These are phyloP conservation scores for Aureobasidium musti DNA, from an alignment of 2,329 filamentous ascomycete species.

Conservation along the genomic window DNA sequence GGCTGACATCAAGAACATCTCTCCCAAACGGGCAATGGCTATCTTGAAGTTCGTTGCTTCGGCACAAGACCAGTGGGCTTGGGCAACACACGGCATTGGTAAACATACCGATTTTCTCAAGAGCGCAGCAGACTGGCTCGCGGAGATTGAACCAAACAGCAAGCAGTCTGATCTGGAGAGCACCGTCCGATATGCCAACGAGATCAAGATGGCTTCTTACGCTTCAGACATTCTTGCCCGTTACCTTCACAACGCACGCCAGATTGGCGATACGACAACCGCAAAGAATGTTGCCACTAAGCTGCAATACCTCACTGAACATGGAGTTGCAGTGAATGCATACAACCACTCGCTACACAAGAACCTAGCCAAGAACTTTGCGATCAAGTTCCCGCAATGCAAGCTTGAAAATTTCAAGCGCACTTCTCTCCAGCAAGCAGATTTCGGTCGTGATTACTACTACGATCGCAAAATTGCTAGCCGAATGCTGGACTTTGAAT, in stretches of 20 bases:
- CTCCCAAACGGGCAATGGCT: slow-evolving; percentile 67
- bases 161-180: slow-evolving; percentile 35
- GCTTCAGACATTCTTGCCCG: slow-evolving; percentile 87
- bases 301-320: slow-evolving; percentile 75
- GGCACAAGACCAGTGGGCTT: slow-evolving; percentile 93
- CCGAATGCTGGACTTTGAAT: slow-evolving; percentile 73
- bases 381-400: slow-evolving; percentile 71
- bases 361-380: slow-evolving; percentile 83
- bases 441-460: slow-evolving; percentile 74
- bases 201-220: slow-evolving; percentile 68
- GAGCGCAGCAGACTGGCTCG: slow-evolving; percentile 70
- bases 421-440: slow-evolving; percentile 55
- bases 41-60: slow-evolving; percentile 85
- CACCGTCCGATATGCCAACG: slow-evolving; percentile 40
- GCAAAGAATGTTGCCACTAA: slow-evolving; percentile 72
- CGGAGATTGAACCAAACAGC: slow-evolving; percentile 56
- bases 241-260: slow-evolving; percentile 82
- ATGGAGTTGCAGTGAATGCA: slow-evolving; percentile 73
- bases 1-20: slow-evolving; percentile 61
- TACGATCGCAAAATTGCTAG: slow-evolving; percentile 78
- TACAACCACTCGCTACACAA: slow-evolving; percentile 87
- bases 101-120: slow-evolving; percentile 73
- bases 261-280: slow-evolving; percentile 68
- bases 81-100: slow-evolving; percentile 80
- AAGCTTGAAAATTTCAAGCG: slow-evolving; percentile 78